A percentile compares a stretch with the other conserved stretches of the same genome.
Evolutionary conservation across 1,139 yeast species (phyloP).

Genomic region (Williopsis jadinii): DNA sequence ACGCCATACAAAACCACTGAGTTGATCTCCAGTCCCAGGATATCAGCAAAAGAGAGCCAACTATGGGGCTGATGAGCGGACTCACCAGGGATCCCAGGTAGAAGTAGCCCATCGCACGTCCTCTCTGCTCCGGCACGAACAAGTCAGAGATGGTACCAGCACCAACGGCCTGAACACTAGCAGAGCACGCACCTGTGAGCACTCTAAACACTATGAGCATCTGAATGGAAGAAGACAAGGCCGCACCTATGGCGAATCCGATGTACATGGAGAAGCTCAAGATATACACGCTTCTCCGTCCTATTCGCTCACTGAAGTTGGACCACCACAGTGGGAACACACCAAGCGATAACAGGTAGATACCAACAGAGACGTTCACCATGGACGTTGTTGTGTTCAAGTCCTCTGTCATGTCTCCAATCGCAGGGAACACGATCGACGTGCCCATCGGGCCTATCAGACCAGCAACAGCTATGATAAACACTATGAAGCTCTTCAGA

Average conservation of each 20-base stretch:
- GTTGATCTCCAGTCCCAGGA: conserved; percentile 88
- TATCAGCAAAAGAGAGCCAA: conserved; percentile 70
- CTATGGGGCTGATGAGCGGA: conserved; percentile 72
- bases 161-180: conserved; percentile 84
- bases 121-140: conserved; percentile 61
- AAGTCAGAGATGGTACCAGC: conserved; percentile 84
- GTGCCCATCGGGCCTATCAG: conserved; percentile 92
- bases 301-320: conserved; percentile 64
- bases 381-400: conserved; percentile 50
- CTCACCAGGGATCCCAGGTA: conserved; percentile 80
- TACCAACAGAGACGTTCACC: conserved; percentile 76
- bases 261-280: conserved; percentile 57
- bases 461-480: conserved; percentile 66
- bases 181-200: conserved; percentile 73
- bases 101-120: conserved; percentile 73
- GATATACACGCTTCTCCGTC: conserved; percentile 68
- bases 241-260: conserved; percentile 67
- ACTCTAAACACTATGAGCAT: conserved; percentile 64
- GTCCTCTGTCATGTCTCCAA: conserved; percentile 48
- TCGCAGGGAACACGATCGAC: conserved; percentile 75
- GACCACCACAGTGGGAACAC: conserved; percentile 91
- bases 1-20: conserved; percentile 74
- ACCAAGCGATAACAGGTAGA: conserved; percentile 67
- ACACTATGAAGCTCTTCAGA: conserved; percentile 49
- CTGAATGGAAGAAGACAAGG: conserved; percentile 55